A percentile compares a stretch with the other conserved stretches of the same genome.
Evolutionary conservation across 768 basidiomycete genomes (phyloP).

Genomic region (Favolaschia claudopus): DNA sequence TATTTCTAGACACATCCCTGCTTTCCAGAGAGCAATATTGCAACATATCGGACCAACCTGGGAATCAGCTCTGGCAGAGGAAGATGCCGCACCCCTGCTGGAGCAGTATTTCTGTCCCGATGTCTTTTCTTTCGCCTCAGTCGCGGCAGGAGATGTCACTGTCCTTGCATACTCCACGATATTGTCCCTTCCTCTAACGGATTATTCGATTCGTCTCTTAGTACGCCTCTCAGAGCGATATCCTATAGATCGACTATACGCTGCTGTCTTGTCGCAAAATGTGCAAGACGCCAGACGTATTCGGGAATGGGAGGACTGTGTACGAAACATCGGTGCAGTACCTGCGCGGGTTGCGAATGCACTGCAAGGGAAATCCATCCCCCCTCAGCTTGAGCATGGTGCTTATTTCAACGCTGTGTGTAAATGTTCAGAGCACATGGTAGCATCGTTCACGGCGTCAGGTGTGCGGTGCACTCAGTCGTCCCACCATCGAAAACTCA

Average conservation of each 20-base stretch:
- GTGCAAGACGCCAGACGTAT: constrained; percentile 37
- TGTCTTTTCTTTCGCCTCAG: constrained; percentile 57
- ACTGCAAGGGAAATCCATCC: constrained; percentile 53
- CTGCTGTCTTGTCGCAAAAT: constrained; percentile 48
- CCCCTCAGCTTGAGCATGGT: constrained; percentile 60
- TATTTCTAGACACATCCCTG: constrained; percentile 52
- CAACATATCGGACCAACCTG: constrained; percentile 75
- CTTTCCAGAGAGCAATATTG: constrained; percentile 71
- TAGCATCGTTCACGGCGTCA: constrained; percentile 52
- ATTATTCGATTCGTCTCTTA: constrained; percentile 61
- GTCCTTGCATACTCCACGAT: constrained; percentile 72
- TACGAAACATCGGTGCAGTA: constrained; percentile 67
- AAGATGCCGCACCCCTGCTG: constrained; percentile 52
- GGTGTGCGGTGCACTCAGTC: constrained; percentile 45
- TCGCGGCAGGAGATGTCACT: constrained; percentile 60
- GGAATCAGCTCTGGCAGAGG: constrained; percentile 61
- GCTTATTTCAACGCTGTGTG: constrained; percentile 63
- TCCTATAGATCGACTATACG: constrained; percentile 72
- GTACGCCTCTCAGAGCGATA: constrained; percentile 65
- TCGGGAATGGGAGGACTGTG: constrained; percentile 78
- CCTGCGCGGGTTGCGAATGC: constrained; percentile 86
- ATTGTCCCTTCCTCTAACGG: constrained; percentile 54
- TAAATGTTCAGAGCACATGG: constrained; percentile 58
- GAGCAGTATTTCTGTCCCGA: constrained; percentile 82
- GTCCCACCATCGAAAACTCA: constrained; percentile 9